Percentiles rank a stretch among this genome's conserved stretches.
These are phyloP conservation scores for Scalesia atractyloides DNA, from an alignment of 129 eudicot species.

Conservation along the genomic window DNA sequence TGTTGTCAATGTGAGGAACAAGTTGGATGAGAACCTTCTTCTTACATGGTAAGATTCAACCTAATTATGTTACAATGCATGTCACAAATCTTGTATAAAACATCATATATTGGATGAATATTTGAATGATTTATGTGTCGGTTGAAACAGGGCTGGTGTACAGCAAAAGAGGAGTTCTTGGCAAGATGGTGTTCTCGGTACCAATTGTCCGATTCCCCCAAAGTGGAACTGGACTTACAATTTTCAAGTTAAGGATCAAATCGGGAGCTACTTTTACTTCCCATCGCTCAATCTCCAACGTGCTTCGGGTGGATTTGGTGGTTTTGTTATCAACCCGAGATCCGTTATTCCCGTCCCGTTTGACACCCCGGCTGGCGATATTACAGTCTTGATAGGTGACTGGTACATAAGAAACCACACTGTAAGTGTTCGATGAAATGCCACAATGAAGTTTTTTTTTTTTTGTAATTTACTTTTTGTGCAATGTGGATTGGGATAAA, in stretches of 20 bases:
- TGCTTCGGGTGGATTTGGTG: conserved; percentile 68
- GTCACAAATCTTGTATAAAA: background rate
- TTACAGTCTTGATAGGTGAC: conserved; percentile 57
- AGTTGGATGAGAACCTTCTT: conserved; percentile 53
- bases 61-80: background rate
- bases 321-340: conserved; percentile 54
- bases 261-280: conserved; percentile 66
- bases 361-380: conserved; percentile 55
- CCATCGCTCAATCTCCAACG: conserved; percentile 55
- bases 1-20: conserved; percentile 59
- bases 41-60: conserved; percentile 50
- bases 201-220: conserved; percentile 69
- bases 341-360: conserved; percentile 60
- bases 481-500: background rate
- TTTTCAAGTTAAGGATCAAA: conserved; percentile 67
- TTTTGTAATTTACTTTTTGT: background rate
- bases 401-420: conserved; percentile 60
- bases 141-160: conserved; percentile 51
- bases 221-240: conserved; percentile 61
- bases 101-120: background rate
- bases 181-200: conserved; percentile 67
- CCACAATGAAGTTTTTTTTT: background rate
- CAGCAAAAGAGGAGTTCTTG: conserved; percentile 65
- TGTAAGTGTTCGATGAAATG: conserved; percentile 41
- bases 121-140: background rate